phyloP scores from a whole-genome alignment of 495 filamentous ascomycete species.

The Mytilinidion resinicola region DNA sequence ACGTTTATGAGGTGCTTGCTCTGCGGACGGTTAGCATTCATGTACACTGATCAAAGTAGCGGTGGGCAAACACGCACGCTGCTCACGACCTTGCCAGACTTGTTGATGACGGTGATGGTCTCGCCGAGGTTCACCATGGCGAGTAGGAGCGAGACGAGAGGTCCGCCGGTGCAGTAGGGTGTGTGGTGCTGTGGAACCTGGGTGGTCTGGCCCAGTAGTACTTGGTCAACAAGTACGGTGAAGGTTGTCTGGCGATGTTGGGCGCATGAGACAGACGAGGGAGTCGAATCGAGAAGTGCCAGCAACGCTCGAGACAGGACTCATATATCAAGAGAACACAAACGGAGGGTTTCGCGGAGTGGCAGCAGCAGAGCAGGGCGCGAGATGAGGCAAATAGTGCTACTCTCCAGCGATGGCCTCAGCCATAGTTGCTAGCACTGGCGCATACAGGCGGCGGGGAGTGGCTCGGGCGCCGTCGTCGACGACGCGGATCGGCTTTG shows the following conservation, averaged over 20 bases:
- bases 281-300: neutral
- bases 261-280: neutral
- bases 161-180: neutral
- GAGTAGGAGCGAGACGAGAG: neutral
- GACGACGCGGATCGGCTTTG: neutral
- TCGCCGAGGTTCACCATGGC: constrained; percentile 44
- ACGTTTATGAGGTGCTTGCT: constrained; percentile 81
- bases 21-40: constrained; percentile 44
- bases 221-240: constrained; percentile 22
- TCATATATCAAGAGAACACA: too few species aligned
- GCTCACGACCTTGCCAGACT: constrained; percentile 86
- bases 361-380: neutral
- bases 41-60: neutral
- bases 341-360: too few species aligned
- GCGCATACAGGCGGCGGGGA: constrained; percentile 9
- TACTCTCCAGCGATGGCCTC: neutral
- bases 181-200: constrained; percentile 19
- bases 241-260: constrained; percentile 2
- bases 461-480: constrained; percentile 5
- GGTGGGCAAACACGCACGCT: constrained; percentile 53
- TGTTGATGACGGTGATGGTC: constrained; percentile 85
- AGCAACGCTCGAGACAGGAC: neutral
- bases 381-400: constrained; percentile 12
- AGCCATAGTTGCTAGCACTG: constrained; percentile 14
- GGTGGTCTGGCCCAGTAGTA: constrained; percentile 8